Base-by-base conservation (phyloP, 192 early-diverging fungal species). In the Coemansia sp. region DNA sequence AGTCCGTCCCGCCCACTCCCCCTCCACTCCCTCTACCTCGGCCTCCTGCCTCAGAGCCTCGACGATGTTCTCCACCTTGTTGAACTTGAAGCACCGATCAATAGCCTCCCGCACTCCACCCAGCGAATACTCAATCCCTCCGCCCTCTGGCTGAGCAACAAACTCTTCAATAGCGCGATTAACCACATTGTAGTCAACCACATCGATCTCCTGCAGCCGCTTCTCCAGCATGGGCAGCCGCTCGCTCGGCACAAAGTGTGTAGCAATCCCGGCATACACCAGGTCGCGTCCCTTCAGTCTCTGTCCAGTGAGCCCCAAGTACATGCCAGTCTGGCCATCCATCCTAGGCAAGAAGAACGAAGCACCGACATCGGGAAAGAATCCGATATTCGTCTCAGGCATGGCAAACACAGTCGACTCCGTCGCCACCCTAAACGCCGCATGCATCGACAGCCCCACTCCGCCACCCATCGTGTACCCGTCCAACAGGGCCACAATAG, bases 391-490 rank as follows among this genome's bases (percentile, higher is more conserved):
- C 4, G 94, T 94, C 74, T 99, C 97, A 6, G 97, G 96, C 95
- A 99, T 99, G 38, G 96, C 91, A 77, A 98, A 96, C 61, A 96
- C 65, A 2, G 97, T 94, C 18, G 91, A 88, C 80, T 99, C 96
- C 34, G 94, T 97, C 6, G 95, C 97, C 52, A 99, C 91, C 28
- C 97, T 85, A 86, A 99, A 98, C 21, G 95, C 90, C 6, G 90
- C 94, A 75, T 97, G 96, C 23, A 97, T 90, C 28, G 94, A 94
- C 16, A 99, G 75, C 34, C 97, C 97, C 37, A 95, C 93, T 59
- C 97, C 97, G 35, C 95, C 97, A 41, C 97, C 97, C 97, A 99
- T 94, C 28, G 90, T 92, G 61, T 90, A 90, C 12, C 92, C 97
- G 68, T 95, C 79, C 71, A 98, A 86, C 34, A 99, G 73, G 2